Base-by-base conservation (phyloP, 1,284 basidiomycete genomes). In the Ustilago sp. region DNA sequence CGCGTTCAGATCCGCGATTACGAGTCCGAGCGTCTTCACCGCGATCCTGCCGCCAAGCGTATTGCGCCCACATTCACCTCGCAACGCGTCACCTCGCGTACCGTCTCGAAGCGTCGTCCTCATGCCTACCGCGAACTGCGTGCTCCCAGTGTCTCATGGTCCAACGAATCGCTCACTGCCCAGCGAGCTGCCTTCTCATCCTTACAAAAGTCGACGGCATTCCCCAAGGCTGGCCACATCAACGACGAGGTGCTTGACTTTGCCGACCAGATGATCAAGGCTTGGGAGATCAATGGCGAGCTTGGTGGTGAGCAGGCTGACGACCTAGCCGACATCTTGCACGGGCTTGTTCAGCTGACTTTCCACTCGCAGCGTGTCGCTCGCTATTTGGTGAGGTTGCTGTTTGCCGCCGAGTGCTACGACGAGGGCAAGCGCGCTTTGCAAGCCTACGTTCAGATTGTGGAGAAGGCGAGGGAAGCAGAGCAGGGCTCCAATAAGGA, bases 191-290 rank as follows among this genome's bases (percentile, higher is more conserved):
- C 77, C 11, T 68, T 67, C 59, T 56, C 59, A 32, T 65, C 76
- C 28, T 53, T 87, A 28, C 61, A 82, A 43, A 63, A 66, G 17
- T 59, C 90, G 60, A 94, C 93, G 0, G 87, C 82, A 0, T 96
- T 99, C 83, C 96, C 96, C 8, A 89, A 88, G 43, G 94, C 95
- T 0, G 94, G 94, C 3, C 89, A 94, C 78, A 88, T 91, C 63
- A 98, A 98, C 81, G 75, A 87, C 31, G 90, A 90, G 67, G 94
- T 97, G 6, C 92, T 94, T 74, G 91, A 93, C 77, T 93, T 98
- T 79, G 91, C 92, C 2, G 93, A 95, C 82, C 87, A 93, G 8
- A 92, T 91, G 71, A 91, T 95, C 6, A 91, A 91, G 0, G 89
- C 92, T 2, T 96, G 94, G 94, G 91, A 93, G 55, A 66, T 81